Evolutionary conservation across 1,139 yeast genomes (phyloP).

Genomic region (Magnusiomyces paraingens): DNA sequence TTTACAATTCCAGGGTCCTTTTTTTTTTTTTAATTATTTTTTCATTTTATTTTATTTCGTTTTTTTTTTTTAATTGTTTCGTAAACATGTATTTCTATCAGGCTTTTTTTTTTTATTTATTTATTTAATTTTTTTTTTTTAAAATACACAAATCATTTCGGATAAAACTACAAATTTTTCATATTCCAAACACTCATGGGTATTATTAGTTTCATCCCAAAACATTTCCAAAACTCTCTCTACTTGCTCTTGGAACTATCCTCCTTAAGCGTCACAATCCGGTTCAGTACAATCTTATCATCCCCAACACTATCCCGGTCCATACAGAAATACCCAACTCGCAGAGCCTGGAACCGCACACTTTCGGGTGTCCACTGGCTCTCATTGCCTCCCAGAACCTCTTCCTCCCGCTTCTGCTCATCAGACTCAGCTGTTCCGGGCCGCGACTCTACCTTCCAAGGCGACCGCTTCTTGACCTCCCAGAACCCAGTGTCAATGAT

Average conservation of each 20-base stretch:
- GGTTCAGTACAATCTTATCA: conserved; percentile 62
- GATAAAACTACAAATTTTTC: background rate
- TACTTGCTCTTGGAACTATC: conserved; percentile 32
- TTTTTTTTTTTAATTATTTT: background rate
- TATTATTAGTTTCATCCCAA: background rate
- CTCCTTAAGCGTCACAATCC: conserved; percentile 87
- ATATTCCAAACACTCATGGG: background rate
- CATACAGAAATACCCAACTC: conserved; percentile 93
- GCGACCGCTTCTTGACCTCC: conserved; percentile 62
- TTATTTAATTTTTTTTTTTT: background rate
- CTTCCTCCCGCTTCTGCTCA: conserved; percentile 24
- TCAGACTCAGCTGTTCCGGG: conserved; percentile 29
- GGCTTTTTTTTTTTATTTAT: background rate
- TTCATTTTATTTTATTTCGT: background rate
- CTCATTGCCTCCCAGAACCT: conserved; percentile 47
- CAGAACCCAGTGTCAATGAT: conserved; percentile 73
- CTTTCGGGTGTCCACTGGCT: conserved; percentile 62
- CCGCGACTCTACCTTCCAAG: conserved; percentile 43
- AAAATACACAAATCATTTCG: background rate
- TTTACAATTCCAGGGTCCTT: background rate
- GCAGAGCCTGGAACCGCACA: conserved; percentile 95
- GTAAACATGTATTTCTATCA: background rate
- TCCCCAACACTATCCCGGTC: conserved; percentile 63
- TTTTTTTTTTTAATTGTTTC: background rate
- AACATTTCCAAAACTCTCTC: background rate